Percentiles rank a stretch among this genome's conserved stretches.
These are phyloP conservation scores for Canna indica DNA, from an alignment of 176 grass and related monocot genomes.

Conservation along the genomic window DNA sequence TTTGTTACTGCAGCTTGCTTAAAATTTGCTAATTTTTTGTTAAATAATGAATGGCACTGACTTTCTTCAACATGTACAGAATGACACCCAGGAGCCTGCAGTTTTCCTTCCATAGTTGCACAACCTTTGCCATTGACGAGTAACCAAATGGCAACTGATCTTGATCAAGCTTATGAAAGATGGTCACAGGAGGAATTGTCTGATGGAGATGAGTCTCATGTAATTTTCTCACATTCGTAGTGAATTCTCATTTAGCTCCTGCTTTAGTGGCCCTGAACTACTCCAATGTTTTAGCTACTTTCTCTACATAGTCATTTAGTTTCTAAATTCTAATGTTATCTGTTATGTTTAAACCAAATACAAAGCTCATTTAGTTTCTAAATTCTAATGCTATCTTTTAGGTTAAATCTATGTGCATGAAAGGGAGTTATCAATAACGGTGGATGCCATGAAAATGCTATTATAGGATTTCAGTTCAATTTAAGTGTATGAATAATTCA, in stretches of 20 bases:
- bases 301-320: too few species aligned
- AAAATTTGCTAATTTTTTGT: background rate
- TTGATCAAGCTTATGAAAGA: conserved; percentile 69
- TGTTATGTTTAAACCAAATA: too few species aligned
- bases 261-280: background rate
- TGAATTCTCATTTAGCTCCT: background rate
- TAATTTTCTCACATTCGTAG: conserved; percentile 15
- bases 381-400: too few species aligned
- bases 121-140: conserved; percentile 9
- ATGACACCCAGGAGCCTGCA: background rate
- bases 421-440: too few species aligned
- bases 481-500: too few species aligned
- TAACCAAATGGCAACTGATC: conserved; percentile 50
- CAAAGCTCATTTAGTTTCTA: too few species aligned
- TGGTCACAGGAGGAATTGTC: conserved; percentile 74
- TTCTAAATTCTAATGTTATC: too few species aligned
- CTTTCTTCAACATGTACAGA: background rate
- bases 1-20: background rate
- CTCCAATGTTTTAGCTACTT: too few species aligned
- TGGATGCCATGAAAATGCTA: too few species aligned
- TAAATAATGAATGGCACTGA: background rate
- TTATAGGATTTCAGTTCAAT: too few species aligned
- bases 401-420: background rate
- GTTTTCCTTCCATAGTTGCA: conserved; percentile 15
- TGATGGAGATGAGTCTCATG: conserved; percentile 56